Evolutionary conservation across 495 filamentous ascomycete species (phyloP).

Genomic region (Cercophora samala): DNA sequence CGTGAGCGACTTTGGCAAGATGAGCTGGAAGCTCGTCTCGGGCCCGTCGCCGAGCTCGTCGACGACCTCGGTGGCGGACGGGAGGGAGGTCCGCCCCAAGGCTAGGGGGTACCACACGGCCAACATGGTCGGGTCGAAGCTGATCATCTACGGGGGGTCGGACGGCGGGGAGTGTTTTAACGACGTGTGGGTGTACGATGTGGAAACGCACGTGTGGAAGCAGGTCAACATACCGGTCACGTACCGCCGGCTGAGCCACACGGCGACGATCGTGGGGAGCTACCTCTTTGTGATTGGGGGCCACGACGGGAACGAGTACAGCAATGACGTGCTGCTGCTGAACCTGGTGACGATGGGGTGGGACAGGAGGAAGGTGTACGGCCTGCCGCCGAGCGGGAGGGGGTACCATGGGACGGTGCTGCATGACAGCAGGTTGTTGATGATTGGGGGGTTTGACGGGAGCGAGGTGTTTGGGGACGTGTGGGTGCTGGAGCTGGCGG

Average conservation of each 20-base stretch:
- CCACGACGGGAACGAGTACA: constrained; percentile 65
- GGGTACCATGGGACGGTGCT: constrained; percentile 63
- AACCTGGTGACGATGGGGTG: constrained; percentile 68
- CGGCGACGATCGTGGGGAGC: constrained; percentile 61
- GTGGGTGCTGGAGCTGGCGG: constrained; percentile 60
- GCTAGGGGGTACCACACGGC: constrained; percentile 65
- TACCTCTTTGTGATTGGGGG: constrained; percentile 65
- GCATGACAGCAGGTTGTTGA: constrained; percentile 56
- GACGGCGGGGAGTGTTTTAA: constrained; percentile 65
- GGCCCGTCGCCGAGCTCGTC: constrained; percentile 27
- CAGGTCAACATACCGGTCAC: constrained; percentile 51
- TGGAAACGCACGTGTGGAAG: constrained; percentile 54
- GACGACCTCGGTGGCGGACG: constrained; percentile 16
- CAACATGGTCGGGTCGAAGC: constrained; percentile 65
- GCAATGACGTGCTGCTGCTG: constrained; percentile 59
- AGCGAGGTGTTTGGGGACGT: constrained; percentile 61
- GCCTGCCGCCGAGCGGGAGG: constrained; percentile 56
- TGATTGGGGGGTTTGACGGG: constrained; percentile 64
- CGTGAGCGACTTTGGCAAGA: constrained; percentile 58
- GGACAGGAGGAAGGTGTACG: constrained; percentile 61
- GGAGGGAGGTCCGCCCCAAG: constrained; percentile 46
- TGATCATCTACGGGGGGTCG: constrained; percentile 64
- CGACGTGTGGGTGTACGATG: constrained; percentile 67
- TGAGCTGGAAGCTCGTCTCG: constrained; percentile 61
- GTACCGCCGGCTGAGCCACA: constrained; percentile 59